A percentile compares a stretch with the other conserved stretches of the same genome.
phyloP scores from a whole-genome alignment of 805 yeast species.

The Yarrowia divulgata region DNA sequence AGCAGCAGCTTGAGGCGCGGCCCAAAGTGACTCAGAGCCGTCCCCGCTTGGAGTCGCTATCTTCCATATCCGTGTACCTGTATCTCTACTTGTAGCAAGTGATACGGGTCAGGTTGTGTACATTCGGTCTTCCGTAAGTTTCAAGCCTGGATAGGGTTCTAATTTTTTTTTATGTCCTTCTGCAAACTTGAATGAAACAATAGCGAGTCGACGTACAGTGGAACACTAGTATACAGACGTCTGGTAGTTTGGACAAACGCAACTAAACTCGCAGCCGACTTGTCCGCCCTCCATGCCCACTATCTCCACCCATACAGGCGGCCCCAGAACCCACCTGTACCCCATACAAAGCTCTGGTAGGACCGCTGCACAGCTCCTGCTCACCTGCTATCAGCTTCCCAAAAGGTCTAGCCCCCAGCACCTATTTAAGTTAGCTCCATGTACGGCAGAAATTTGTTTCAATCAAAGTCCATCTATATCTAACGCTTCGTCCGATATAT shows the following conservation, averaged over 20 bases:
- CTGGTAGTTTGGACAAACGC: too few relatives aligned
- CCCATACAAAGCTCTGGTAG: conserved; percentile 2
- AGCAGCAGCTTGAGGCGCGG: conserved; percentile 2
- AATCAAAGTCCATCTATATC: conserved; percentile 21
- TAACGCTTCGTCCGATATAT: conserved; percentile 6
- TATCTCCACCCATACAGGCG: conserved; percentile 1
- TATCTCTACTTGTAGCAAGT: background rate
- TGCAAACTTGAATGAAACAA: background rate
- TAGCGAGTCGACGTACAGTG: too few relatives aligned
- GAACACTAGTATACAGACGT: too few relatives aligned
- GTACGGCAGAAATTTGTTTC: conserved; percentile 37
- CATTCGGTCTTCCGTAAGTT: background rate
- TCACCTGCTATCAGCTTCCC: conserved; percentile 33
- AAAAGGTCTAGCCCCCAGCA: conserved; percentile 30
- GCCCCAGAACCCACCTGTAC: conserved; percentile 9
- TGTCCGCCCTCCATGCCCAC: conserved; percentile 4
- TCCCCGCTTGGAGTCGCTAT: conserved; percentile 3
- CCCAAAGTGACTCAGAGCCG: conserved; percentile 26
- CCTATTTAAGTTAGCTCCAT: conserved; percentile 34
- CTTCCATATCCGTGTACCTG: too few relatives aligned
- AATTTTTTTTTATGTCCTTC: background rate
- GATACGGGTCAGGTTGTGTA: background rate
- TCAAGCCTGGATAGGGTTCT: conserved; percentile 5
- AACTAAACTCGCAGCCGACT: too few relatives aligned
- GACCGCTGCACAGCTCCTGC: background rate